Evolutionary conservation across 2,329 filamentous ascomycete species (phyloP).

Genomic region (Xylariaceae sp.): DNA sequence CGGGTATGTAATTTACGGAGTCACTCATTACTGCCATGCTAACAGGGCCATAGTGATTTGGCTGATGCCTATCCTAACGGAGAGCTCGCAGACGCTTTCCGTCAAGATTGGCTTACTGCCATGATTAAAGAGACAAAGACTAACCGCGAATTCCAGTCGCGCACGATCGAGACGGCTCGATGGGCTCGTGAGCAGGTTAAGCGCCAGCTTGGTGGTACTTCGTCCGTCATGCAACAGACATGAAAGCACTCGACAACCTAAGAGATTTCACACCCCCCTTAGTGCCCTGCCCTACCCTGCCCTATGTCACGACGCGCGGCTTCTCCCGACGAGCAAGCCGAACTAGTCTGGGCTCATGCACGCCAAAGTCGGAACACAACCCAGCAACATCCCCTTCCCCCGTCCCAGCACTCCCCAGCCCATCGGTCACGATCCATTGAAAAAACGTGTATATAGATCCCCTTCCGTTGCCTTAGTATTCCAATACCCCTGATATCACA

Average conservation of each 20-base stretch:
- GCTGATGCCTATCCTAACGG: constrained; percentile 93
- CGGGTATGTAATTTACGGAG: constrained; percentile 66
- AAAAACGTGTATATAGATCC: constrained; percentile 43
- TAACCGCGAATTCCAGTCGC: constrained; percentile 83
- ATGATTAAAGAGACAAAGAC: constrained; percentile 92
- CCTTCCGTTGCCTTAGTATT: constrained; percentile 39
- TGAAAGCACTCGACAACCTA: constrained; percentile 40
- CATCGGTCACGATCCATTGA: constrained; percentile 22
- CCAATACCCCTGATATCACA: constrained; percentile 40
- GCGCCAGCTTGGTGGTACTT: constrained; percentile 72
- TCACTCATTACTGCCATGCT: not conserved
- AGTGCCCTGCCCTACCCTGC: constrained; percentile 25
- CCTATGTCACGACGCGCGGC: constrained; percentile 34
- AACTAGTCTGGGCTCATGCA: constrained; percentile 32
- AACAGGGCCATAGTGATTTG: constrained; percentile 72
- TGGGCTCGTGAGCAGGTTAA: constrained; percentile 99
- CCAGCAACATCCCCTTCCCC: constrained; percentile 31
- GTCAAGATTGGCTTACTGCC: constrained; percentile 84
- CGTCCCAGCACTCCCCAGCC: constrained; percentile 21
- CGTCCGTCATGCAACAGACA: constrained; percentile 58
- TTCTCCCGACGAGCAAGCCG: constrained; percentile 38
- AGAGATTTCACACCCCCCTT: constrained; percentile 25
- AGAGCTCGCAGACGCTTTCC: constrained; percentile 83
- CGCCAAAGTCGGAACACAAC: constrained; percentile 39
- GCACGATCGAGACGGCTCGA: constrained; percentile 91